phyloP scores from a whole-genome alignment of 2,329 filamentous ascomycete species.

The Curvularia eragrostidis region DNA sequence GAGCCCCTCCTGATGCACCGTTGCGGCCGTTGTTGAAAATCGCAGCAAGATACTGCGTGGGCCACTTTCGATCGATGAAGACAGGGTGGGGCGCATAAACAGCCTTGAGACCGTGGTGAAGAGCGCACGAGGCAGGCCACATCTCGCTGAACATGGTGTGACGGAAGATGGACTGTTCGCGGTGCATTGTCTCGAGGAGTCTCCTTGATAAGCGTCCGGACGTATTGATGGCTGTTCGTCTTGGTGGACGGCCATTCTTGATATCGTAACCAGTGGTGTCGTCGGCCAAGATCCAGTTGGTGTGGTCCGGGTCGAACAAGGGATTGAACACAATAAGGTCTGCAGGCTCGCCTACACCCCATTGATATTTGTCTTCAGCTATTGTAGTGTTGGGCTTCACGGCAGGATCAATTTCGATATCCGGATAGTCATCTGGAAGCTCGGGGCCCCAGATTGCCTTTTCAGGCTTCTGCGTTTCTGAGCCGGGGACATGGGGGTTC shows the following conservation, averaged over 20 bases:
- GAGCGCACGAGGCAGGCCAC: conserved; percentile 73
- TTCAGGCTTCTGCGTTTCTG: conserved; percentile 50
- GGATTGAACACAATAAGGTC: conserved; percentile 81
- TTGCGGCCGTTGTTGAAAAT: conserved; percentile 64
- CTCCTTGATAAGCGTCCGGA: conserved; percentile 71
- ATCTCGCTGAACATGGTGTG: conserved; percentile 82
- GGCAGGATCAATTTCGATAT: conserved; percentile 61
- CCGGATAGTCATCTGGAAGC: conserved; percentile 51
- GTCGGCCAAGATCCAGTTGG: conserved; percentile 74
- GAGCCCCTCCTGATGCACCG: conserved; percentile 57
- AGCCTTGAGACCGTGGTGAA: conserved; percentile 80
- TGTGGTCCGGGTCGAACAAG: conserved; percentile 73
- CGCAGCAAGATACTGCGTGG: conserved; percentile 59
- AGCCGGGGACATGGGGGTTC: conserved; percentile 53
- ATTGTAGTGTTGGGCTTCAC: conserved; percentile 64
- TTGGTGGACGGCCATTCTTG: conserved; percentile 64
- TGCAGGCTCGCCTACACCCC: conserved; percentile 74
- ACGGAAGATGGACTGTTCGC: conserved; percentile 71
- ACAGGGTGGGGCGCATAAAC: conserved; percentile 69
- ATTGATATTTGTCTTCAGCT: conserved; percentile 62
- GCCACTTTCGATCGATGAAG: conserved; percentile 64
- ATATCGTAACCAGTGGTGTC: conserved; percentile 74
- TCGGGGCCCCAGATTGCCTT: conserved; percentile 59
- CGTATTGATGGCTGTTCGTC: conserved; percentile 74
- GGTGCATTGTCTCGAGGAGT: conserved; percentile 74